phyloP scores from a whole-genome alignment of 495 filamentous ascomycete genomes.

The Penicillium verhagenii region DNA sequence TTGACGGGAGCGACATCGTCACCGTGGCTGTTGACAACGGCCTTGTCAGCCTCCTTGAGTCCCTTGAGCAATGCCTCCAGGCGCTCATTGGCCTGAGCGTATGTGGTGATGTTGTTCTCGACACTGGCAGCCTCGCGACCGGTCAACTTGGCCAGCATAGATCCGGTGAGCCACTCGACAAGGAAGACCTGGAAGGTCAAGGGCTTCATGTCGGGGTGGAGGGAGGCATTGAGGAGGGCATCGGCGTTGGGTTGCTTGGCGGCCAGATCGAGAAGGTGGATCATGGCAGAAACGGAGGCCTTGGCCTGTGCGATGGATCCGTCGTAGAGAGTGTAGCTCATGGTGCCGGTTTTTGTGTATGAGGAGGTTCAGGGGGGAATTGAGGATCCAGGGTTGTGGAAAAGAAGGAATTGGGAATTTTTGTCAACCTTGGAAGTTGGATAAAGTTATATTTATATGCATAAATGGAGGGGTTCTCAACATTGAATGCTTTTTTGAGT shows the following conservation, averaged over 20 bases:
- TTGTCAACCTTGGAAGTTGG: too few relatives aligned
- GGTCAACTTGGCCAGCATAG: conserved; percentile 27
- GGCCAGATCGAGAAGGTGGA: conserved; percentile 22
- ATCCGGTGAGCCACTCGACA: conserved; percentile 26
- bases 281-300: conserved; percentile 20
- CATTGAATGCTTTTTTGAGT: too few relatives aligned
- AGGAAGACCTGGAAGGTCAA: conserved; percentile 45
- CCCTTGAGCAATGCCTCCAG: conserved; percentile 37
- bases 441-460: too few relatives aligned
- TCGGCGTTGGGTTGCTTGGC: conserved; percentile 20
- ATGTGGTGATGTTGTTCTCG: conserved; percentile 34
- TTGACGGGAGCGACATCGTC: conserved; percentile 6
- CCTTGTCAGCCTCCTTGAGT: conserved; percentile 33
- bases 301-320: conserved; percentile 26
- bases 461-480: too few relatives aligned
- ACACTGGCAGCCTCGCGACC: conserved; percentile 24
- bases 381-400: neutral
- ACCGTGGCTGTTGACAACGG: conserved; percentile 24
- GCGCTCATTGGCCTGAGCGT: conserved; percentile 21
- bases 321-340: conserved; percentile 30
- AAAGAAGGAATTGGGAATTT: too few relatives aligned
- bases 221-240: conserved; percentile 17
- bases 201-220: conserved; percentile 45
- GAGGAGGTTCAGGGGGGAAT: too few relatives aligned
- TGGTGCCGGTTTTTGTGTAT: neutral